Evolutionary conservation across 1,284 basidiomycete genomes (phyloP), one percentile per base, ranked within the genome.

Genomic region (Bondarzewia mesenterica): DNA sequence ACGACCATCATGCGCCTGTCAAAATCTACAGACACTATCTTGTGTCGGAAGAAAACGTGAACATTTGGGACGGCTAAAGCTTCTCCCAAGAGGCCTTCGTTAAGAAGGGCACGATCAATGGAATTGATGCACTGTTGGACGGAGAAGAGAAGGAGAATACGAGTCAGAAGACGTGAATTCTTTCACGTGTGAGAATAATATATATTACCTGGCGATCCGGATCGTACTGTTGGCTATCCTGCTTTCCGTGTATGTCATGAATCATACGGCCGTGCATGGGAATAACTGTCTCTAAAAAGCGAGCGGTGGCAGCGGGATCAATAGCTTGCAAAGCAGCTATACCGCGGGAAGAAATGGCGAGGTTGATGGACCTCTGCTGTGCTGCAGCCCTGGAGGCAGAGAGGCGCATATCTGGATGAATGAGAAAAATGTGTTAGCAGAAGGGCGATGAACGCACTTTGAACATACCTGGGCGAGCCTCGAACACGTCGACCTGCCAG

Each of bases 221-320:
- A 67, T 95, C 91, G 69, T 97, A 97, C 42, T 74, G 67, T 70
- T 95, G 93, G 58, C 88, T 89, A 59, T 89, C 77, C 54, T 78
- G 72, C 56, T 72, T 74, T 49, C 89, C 88, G 57, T 78, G 70
- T 49, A 66, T 60, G 62, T 82, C 80, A 70, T 99, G 95, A 56
- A 99, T 93, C 92, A 98, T 96, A 47, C 96, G 77, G 26, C 89
- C 93, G 53, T 79, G 82, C 93, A 99, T 96, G 53, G 94, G 93
- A 65, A 98, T 93, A 23, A 85, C 85, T 40, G 84, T 77, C 54
- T 82, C 67, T 54, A 96, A 68, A 57, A 97, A 88, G 49, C 82
- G 73, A 52, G 83, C 75, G 22, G 88, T 83, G 44, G 88, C 74
- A 32, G 74, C 77, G 22, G 85, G 75, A 66, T 92, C 85, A 56